Evolutionary conservation across 371 early-diverging fungal species (phyloP).

Genomic region (Mortierella sp.): DNA sequence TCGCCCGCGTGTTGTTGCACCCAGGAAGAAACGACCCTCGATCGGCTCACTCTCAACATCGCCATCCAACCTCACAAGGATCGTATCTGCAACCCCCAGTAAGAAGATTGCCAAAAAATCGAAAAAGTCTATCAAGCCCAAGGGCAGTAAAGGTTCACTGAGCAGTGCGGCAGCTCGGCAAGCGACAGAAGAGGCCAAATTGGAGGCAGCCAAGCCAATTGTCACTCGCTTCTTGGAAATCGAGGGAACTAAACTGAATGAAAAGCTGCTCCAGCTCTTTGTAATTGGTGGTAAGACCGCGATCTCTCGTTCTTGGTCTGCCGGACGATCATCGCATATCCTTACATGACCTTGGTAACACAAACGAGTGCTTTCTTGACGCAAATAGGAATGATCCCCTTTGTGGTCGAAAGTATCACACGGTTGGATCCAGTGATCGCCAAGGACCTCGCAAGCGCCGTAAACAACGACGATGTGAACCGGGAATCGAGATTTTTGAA

Average conservation of each 20-base stretch:
- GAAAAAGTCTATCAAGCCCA: constrained; percentile 41
- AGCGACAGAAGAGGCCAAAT: constrained; percentile 37
- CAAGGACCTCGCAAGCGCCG: constrained; percentile 13
- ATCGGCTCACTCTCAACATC: constrained; percentile 27
- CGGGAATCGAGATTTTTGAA: constrained; percentile 45
- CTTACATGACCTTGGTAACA: not conserved
- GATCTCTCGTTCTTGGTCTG: too few relatives aligned
- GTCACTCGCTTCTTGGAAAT: constrained; percentile 47
- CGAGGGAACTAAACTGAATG: constrained; percentile 50
- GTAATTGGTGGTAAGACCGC: constrained; percentile 40
- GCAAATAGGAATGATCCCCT: constrained; percentile 33
- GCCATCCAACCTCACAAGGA: constrained; percentile 27
- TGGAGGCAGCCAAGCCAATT: constrained; percentile 46
- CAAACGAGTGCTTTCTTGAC: not conserved
- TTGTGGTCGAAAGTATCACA: constrained; percentile 43
- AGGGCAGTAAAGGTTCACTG: constrained; percentile 42
- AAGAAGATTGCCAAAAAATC: constrained; percentile 52
- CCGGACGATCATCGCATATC: not conserved
- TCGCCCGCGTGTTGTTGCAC: constrained; percentile 23
- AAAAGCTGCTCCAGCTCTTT: constrained; percentile 40
- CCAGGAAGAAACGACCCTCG: constrained; percentile 17
- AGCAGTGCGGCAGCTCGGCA: constrained; percentile 28
- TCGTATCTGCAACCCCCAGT: constrained; percentile 39
- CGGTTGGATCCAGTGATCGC: constrained; percentile 44
- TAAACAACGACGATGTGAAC: constrained; percentile 14